Conservation (phyloP, 139 green algal genomes). For the Monoraphidium neglectum region DNA sequence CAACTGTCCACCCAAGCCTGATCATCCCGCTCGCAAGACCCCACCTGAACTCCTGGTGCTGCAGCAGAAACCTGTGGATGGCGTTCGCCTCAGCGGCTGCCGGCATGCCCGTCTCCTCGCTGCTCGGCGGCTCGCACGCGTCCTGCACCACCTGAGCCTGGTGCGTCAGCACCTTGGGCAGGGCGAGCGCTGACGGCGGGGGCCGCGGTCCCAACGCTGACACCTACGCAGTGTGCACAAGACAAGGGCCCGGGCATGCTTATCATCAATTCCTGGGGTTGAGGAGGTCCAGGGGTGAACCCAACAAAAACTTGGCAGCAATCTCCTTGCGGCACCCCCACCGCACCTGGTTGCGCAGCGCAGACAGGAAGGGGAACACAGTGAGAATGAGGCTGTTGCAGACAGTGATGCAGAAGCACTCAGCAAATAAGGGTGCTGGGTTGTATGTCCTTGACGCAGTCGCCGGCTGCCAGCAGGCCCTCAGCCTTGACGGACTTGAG, state of each 20-base stretch:
- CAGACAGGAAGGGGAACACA: slow-evolving; percentile 3
- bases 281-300: too few species aligned
- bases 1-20: too few species aligned
- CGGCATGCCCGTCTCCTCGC: not conserved
- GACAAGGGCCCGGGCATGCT: too few species aligned
- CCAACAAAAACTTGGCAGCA: too few species aligned
- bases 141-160: slow-evolving; percentile 2
- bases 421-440: not conserved
- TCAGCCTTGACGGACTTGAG: not conserved
- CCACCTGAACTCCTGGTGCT: not conserved
- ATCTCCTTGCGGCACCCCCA: too few species aligned
- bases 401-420: not conserved
- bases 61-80: slow-evolving; percentile 14
- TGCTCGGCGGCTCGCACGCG: slow-evolving; percentile 5
- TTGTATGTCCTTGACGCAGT: not conserved
- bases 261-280: too few species aligned
- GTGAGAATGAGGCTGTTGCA: not conserved
- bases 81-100: slow-evolving; percentile 6
- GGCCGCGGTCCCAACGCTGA: not conserved
- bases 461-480: slow-evolving; percentile 7
- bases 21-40: too few species aligned
- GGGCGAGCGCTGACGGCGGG: not conserved
- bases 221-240: too few species aligned
- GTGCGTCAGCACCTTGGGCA: not conserved
- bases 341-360: too few species aligned